Percentiles rank a stretch among this genome's conserved stretches.
Conservation (phyloP, 345 rosid species). For the Dipteronia sinensis region DNA sequence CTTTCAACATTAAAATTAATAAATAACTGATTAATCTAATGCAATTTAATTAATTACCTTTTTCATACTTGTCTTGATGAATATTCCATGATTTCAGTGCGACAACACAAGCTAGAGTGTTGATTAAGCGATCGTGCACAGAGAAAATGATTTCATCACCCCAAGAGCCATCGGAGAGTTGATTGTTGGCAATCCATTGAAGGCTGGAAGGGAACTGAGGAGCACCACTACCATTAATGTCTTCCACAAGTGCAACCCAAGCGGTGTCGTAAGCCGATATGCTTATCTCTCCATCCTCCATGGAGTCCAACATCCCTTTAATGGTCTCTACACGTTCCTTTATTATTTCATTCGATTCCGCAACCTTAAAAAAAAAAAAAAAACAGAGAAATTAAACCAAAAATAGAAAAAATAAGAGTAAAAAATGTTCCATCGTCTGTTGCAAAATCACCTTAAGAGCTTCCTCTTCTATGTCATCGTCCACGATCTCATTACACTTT, state of each 20-base stretch:
- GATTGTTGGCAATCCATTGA: conserved; percentile 78
- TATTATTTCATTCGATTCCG: conserved; percentile 35
- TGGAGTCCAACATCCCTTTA: conserved; percentile 51
- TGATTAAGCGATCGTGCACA: conserved; percentile 87
- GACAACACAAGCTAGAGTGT: conserved; percentile 82
- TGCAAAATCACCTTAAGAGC: conserved; percentile 42
- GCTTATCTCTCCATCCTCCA: conserved; percentile 89
- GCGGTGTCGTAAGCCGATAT: conserved; percentile 94
- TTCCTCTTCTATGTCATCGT: conserved; percentile 43
- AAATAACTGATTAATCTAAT: too few species aligned
- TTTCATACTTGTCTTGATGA: conserved; percentile 58
- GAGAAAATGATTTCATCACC: conserved; percentile 62
- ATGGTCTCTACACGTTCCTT: conserved; percentile 42
- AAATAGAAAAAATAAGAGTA: neutral
- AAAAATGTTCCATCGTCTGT: neutral
- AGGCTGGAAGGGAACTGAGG: conserved; percentile 83
- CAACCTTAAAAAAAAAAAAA: conserved; percentile 38
- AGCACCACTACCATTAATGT: conserved; percentile 40
- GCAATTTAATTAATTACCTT: conserved; percentile 53
- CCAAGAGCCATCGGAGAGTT: conserved; percentile 93
- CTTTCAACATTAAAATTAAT: too few species aligned
- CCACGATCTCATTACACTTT: conserved; percentile 56
- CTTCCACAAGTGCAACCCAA: conserved; percentile 87
- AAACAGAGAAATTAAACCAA: too few species aligned
- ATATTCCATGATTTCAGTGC: conserved; percentile 77